Percentiles rank a stretch among this genome's conserved stretches.
These are phyloP conservation scores for Licmophora abbreviata DNA, from an alignment of 108 stramenopile species.

Conservation along the genomic window DNA sequence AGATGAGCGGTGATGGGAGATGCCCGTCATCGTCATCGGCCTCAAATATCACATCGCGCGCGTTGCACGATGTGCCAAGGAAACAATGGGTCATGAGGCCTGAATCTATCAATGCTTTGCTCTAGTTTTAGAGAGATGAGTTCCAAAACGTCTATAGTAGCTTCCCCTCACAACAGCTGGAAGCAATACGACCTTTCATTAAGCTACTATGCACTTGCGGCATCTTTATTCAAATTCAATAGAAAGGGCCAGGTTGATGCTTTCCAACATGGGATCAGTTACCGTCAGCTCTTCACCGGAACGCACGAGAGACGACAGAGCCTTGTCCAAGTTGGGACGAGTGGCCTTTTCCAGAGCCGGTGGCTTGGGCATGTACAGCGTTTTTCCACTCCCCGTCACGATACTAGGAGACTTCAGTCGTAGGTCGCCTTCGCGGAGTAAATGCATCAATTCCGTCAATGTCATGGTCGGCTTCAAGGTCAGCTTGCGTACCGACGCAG, in stretches of 20 bases:
- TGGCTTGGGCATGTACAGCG: constrained; percentile 93
- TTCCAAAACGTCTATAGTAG: no score
- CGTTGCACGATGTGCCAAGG: no score
- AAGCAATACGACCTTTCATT: neutral
- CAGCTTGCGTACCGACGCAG: constrained; percentile 44
- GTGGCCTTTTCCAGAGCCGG: constrained; percentile 80
- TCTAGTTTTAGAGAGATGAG: no score
- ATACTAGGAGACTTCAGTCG: constrained; percentile 85
- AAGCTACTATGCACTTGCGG: no score
- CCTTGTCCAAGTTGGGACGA: constrained; percentile 78
- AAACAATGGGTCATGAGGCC: no score
- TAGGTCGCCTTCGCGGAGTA: constrained; percentile 58
- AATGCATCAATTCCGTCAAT: constrained; percentile 71
- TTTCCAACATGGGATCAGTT: constrained; percentile 69
- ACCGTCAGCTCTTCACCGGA: constrained; percentile 87
- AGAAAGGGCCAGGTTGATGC: constrained; percentile 25
- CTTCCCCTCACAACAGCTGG: neutral
- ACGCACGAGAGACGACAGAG: constrained; percentile 70
- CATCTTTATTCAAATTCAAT: constrained; percentile 22
- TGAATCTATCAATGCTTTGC: no score
- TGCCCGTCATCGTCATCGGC: no score
- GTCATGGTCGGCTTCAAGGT: constrained; percentile 35
- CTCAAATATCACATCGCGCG: no score
- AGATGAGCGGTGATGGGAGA: no score
- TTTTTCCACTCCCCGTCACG: constrained; percentile 48